These are phyloP conservation scores for Globisporangium mamillatum DNA, from an alignment of 352 stramenopile species.

Conservation along the genomic window DNA sequence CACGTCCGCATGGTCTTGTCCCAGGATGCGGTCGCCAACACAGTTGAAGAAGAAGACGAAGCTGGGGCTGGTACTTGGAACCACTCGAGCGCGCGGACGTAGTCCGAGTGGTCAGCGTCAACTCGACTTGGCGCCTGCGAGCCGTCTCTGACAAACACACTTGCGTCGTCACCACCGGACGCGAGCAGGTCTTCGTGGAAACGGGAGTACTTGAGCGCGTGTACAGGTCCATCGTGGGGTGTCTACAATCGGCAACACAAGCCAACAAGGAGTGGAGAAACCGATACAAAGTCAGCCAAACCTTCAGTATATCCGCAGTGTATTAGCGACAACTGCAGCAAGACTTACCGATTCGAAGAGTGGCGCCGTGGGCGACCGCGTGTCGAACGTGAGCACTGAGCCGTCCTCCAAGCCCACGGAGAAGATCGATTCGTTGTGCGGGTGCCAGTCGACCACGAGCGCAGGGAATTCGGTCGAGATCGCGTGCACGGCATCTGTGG, in stretches of 20 bases:
- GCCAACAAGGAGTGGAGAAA: background rate
- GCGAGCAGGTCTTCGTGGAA: conserved; percentile 59
- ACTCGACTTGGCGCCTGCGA: conserved; percentile 26
- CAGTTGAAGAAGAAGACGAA: conserved; percentile 12
- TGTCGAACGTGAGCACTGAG: conserved; percentile 64
- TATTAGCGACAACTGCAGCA: background rate
- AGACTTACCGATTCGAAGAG: conserved; percentile 36
- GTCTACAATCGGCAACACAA: conserved; percentile 2
- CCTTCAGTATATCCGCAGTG: background rate
- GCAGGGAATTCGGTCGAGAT: conserved; percentile 41
- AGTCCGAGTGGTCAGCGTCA: conserved; percentile 47
- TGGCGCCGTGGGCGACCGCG: conserved; percentile 39
- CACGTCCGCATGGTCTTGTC: conserved; percentile 60
- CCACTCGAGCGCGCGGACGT: conserved; percentile 73
- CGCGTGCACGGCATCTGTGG: conserved; percentile 32
- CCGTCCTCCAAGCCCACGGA: conserved; percentile 67
- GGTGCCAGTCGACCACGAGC: conserved; percentile 72
- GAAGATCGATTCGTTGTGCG: conserved; percentile 49
- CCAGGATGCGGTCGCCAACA: conserved; percentile 57
- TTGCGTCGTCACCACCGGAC: conserved; percentile 62
- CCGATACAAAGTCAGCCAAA: background rate
- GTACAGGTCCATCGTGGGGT: conserved; percentile 45
- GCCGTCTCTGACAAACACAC: conserved; percentile 38
- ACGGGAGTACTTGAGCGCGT: conserved; percentile 65
- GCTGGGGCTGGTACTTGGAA: conserved; percentile 23